phyloP scores from a whole-genome alignment of 805 yeast genomes.

The Candida dajiaensis region DNA sequence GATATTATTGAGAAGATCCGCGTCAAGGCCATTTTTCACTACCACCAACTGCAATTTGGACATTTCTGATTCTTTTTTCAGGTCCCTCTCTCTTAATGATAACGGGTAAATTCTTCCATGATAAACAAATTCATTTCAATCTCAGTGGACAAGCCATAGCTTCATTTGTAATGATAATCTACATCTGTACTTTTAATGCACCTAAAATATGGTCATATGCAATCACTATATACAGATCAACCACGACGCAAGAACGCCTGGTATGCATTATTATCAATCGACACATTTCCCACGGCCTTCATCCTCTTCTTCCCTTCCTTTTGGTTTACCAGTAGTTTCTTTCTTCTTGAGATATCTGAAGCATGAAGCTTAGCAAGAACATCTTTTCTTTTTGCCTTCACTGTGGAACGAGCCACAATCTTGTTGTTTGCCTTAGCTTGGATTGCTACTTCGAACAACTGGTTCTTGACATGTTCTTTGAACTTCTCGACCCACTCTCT shows the following conservation, averaged over 20 bases:
- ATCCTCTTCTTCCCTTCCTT: constrained; percentile 89
- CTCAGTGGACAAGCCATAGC: too few relatives aligned
- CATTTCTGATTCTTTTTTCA: too few relatives aligned
- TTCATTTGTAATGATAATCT: too few relatives aligned
- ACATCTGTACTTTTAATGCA: too few relatives aligned
- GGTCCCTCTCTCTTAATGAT: too few relatives aligned
- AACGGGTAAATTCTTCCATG: too few relatives aligned
- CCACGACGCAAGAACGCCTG: constrained; percentile 63
- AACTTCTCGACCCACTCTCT: constrained; percentile 78
- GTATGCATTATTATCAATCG: constrained; percentile 79
- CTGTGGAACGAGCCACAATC: constrained; percentile 86
- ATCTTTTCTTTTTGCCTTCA: constrained; percentile 89
- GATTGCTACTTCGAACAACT: constrained; percentile 86
- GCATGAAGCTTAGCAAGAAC: constrained; percentile 94
- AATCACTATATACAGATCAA: not conserved
- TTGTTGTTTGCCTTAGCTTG: constrained; percentile 82
- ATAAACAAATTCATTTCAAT: too few relatives aligned
- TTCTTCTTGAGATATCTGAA: constrained; percentile 83
- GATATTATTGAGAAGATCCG: too few relatives aligned
- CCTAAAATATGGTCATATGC: too few relatives aligned
- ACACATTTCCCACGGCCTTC: constrained; percentile 73
- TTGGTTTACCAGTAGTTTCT: constrained; percentile 80
- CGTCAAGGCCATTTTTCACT: too few relatives aligned
- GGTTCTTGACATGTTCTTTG: constrained; percentile 72
- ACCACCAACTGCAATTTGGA: too few relatives aligned